phyloP scores from a whole-genome alignment of 2,329 filamentous ascomycete species.

The Cladosporium sp. region DNA sequence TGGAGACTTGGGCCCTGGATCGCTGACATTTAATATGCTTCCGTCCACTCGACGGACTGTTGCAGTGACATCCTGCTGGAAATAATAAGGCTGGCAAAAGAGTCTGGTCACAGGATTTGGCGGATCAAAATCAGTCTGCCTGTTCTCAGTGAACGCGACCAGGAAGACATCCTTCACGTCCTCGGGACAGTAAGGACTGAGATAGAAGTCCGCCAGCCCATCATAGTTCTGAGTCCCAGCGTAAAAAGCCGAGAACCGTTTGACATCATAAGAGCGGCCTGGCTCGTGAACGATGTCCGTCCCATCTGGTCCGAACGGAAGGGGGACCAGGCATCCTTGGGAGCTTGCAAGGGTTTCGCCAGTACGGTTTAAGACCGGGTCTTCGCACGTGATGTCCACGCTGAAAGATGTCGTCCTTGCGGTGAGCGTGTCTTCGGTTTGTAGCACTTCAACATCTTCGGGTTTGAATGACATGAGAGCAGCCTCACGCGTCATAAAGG shows the following conservation, averaged over 20 bases:
- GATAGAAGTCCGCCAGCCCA: conserved; percentile 28
- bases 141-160: conserved; percentile 1
- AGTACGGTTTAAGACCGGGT: conserved; percentile 24
- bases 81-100: conserved; percentile 44
- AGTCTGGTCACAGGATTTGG: conserved; percentile 27
- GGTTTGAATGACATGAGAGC: conserved; percentile 39
- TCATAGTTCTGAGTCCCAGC: conserved; percentile 38
- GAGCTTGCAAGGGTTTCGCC: not conserved
- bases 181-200: conserved; percentile 21
- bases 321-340: not conserved
- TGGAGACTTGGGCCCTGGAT: conserved; percentile 19
- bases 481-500: conserved; percentile 40
- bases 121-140: not conserved
- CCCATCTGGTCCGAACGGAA: not conserved
- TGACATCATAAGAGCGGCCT: not conserved
- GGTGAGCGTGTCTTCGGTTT: conserved; percentile 19
- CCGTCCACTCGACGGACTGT: conserved; percentile 30
- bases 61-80: conserved; percentile 39
- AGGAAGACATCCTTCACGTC: conserved; percentile 6
- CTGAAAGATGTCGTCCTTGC: conserved; percentile 28
- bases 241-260: conserved; percentile 32
- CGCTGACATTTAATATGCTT: conserved; percentile 16
- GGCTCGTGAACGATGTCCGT: too few species aligned
- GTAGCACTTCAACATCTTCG: not conserved
- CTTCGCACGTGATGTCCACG: conserved; percentile 31